A percentile compares a stretch with the other conserved stretches of the same genome.
phyloP scores from a whole-genome alignment of 2,329 filamentous ascomycete genomes.

The Chalaropsis thielavioides region DNA sequence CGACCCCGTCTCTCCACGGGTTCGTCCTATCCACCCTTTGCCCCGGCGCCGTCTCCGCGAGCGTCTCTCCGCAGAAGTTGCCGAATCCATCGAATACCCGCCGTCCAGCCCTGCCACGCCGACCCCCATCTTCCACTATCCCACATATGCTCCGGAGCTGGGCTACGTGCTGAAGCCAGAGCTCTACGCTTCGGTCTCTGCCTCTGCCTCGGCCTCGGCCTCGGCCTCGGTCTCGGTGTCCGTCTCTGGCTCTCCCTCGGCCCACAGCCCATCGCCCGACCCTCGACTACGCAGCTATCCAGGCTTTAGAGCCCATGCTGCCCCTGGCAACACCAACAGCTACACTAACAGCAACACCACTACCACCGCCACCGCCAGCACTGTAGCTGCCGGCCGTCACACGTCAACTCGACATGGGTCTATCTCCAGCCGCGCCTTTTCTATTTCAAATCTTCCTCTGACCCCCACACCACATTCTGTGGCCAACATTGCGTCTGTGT shows the following conservation, averaged over 20 bases:
- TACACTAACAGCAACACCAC: neutral
- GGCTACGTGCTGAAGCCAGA: conserved; percentile 36
- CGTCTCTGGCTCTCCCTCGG: neutral
- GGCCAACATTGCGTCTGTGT: neutral
- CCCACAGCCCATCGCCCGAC: neutral
- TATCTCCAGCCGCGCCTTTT: conserved; percentile 2
- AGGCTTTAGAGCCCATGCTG: neutral
- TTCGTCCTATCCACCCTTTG: conserved; percentile 81
- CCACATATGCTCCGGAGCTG: conserved; percentile 12
- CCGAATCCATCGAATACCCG: conserved; percentile 69
- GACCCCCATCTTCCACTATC: conserved; percentile 45
- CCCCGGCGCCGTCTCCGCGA: conserved; percentile 81
- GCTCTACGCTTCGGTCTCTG: neutral
- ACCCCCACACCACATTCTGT: neutral
- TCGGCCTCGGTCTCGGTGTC: neutral
- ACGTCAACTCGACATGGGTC: conserved; percentile 7
- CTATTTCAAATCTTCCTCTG: neutral
- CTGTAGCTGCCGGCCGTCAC: neutral
- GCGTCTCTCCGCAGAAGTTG: conserved; percentile 71
- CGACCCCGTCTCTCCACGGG: conserved; percentile 49
- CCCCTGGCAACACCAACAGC: neutral
- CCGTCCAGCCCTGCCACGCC: conserved; percentile 50
- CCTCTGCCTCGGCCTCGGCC: neutral
- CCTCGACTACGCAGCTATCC: neutral
- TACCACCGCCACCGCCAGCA: neutral